These are phyloP conservation scores for Xanthoceras sorbifolium DNA, from an alignment of 345 rosid species.

Conservation along the genomic window DNA sequence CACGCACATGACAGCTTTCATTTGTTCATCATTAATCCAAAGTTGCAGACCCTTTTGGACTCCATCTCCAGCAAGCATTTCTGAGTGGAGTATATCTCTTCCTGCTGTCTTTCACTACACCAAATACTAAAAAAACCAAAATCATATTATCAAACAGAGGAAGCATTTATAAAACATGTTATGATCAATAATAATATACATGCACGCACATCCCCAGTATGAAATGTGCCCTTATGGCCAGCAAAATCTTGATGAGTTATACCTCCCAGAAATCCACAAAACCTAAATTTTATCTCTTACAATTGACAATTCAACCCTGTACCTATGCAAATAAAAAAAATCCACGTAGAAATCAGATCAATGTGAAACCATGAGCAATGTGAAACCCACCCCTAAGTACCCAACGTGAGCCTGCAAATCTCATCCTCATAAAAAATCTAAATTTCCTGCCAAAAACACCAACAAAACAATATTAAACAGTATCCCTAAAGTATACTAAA, in stretches of 20 bases:
- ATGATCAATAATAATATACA: not conserved
- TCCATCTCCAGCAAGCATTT: conserved; percentile 92
- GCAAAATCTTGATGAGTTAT: conserved; percentile 89
- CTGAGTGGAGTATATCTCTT: conserved; percentile 96
- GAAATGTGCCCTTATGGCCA: conserved; percentile 83
- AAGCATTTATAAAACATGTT: not conserved
- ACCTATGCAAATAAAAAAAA: not conserved
- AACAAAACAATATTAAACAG: too few species aligned
- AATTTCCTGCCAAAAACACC: too few species aligned
- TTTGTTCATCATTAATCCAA: conserved; percentile 98
- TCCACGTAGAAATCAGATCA: too few species aligned
- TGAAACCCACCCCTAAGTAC: too few species aligned
- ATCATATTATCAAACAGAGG: not conserved
- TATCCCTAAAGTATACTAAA: too few species aligned
- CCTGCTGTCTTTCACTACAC: conserved; percentile 99
- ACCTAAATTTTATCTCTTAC: conserved; percentile 7
- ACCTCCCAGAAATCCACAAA: conserved; percentile 58
- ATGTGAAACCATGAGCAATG: too few species aligned
- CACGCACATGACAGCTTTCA: too few species aligned
- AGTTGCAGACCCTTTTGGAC: conserved; percentile 83
- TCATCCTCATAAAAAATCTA: too few species aligned
- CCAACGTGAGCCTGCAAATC: too few species aligned
- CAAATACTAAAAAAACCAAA: not conserved
- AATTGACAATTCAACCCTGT: not conserved
- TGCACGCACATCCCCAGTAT: conserved; percentile 94